Evolutionary conservation across 306 rosid genomes (phyloP), one percentile per base, ranked within the genome.

Genomic region (Pyrus betulifolia): DNA sequence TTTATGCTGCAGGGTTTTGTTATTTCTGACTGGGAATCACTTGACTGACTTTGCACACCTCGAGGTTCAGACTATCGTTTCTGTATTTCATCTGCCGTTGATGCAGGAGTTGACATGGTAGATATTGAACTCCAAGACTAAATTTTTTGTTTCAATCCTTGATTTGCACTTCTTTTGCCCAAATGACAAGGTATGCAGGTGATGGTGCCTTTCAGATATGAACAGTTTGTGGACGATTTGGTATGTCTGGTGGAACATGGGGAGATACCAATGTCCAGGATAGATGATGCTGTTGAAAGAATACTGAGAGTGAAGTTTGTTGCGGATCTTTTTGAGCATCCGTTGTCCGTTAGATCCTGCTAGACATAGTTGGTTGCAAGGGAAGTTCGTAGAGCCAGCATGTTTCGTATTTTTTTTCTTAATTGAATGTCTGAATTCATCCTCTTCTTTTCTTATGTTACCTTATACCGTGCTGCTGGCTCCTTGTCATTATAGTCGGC

Each of bases 81-180:
- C 67, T 87, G 93, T 88, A 80, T 94, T 80, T 87, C 86, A 23
- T 66, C 90, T 38, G 84, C 89, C 11, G 15, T 94, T 78, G 92
- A 89, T 85, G 91, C 97, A 17, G 95, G 97, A 84, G 86, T 94
- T 71, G 96, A 94, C 86, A 89, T 91, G 98, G 97, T 94, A 84
- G 61, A 69, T 55, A 72, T 76, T 33, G 27, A 77, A 59, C 76
- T 78, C 52, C 33, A 67, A 69, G 45, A 70, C 77, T 57, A 13
- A 19, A 57, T 70, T n/a, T 15, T 62, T 11, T 40, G 52, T 78
- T 45, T 3, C 21, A 44, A 28, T 66, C 46, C 59, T 33, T 62
- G 62, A 55, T 12, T 76, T 66, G 58, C 65, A 14, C 54, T 35
- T 64, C 51, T 51, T 80, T 33, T 35, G 77, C 75, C 46, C 71